phyloP scores from a whole-genome alignment of 2,329 filamentous ascomycete genomes.

The Helotiales sp. region DNA sequence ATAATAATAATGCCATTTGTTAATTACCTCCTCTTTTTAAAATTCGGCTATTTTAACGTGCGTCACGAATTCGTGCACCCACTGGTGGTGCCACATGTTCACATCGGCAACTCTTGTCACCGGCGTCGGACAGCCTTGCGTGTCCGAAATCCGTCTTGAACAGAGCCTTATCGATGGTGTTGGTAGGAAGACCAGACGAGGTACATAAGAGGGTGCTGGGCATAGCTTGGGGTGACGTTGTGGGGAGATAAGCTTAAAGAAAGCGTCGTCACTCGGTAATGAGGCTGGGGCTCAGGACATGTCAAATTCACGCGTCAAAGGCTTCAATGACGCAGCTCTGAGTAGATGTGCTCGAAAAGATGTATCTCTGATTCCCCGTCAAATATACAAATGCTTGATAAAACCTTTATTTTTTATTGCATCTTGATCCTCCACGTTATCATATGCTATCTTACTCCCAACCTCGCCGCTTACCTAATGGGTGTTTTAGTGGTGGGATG shows the following conservation, averaged over 20 bases:
- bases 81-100: neutral
- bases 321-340: neutral
- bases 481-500: no score
- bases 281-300: neutral
- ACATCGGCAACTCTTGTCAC: neutral
- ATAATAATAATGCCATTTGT: neutral
- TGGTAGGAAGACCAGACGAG: neutral
- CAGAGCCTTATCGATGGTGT: neutral
- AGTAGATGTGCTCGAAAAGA: no score
- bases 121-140: neutral
- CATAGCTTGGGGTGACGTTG: neutral
- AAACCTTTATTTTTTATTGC: neutral
- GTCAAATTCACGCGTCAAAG: neutral
- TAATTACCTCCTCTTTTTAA: neutral
- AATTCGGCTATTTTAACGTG: neutral
- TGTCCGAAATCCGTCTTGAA: neutral
- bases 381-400: neutral
- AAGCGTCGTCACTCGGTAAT: constrained; percentile 2
- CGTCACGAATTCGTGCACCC: neutral
- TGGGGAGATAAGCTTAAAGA: constrained; percentile 5
- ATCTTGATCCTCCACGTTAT: neutral
- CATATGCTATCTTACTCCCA: neutral
- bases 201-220: neutral
- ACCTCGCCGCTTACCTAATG: no score
- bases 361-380: neutral